A percentile compares a stretch with the other conserved stretches of the same genome.
Conservation (phyloP, 345 rosid genomes). For the Corymbia maculata region DNA sequence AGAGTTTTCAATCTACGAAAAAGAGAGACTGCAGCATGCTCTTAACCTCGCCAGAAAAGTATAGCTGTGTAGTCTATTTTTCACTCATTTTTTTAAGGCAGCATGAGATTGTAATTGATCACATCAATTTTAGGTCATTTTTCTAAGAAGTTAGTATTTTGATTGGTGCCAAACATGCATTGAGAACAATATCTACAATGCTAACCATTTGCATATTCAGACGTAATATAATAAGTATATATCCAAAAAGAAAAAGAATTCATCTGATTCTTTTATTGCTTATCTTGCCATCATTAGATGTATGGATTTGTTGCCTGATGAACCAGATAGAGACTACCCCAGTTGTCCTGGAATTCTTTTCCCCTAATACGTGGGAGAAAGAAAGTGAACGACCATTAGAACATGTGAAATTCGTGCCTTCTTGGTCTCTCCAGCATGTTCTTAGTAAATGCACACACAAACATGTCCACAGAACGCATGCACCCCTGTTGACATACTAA, state of each 20-base stretch:
- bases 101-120: background rate
- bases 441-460: background rate
- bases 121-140: background rate
- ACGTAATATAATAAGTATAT: background rate
- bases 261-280: background rate
- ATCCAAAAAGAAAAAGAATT: background rate
- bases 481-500: background rate
- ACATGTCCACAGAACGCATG: background rate
- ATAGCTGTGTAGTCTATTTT: background rate
- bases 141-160: background rate
- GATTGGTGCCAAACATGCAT: background rate
- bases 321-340: background rate
- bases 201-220: background rate
- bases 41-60: background rate
- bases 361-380: background rate
- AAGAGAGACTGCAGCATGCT: background rate
- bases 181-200: background rate
- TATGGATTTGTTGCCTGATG: background rate
- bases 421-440: background rate
- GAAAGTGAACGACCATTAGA: background rate
- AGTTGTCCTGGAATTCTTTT: background rate
- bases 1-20: background rate
- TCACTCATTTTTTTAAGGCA: background rate
- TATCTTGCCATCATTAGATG: background rate
- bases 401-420: background rate